Evolutionary conservation across 805 yeast genomes (phyloP), one percentile per base, ranked within the genome.

Genomic region (Starmerella vaccinii): DNA sequence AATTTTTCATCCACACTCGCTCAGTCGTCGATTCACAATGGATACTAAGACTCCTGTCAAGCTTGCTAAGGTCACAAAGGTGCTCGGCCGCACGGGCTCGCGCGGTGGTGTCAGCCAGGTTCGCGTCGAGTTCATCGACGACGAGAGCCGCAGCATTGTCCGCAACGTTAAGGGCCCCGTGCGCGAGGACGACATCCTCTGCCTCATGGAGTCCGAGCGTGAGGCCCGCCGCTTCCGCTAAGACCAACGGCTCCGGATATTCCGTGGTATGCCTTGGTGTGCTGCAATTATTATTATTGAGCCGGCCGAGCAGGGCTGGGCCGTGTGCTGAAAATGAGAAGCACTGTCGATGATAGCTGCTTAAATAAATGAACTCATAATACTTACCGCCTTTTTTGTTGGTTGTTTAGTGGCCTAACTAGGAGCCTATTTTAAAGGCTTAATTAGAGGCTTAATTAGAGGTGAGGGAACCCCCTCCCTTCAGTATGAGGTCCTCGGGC

Each of bases 81-180:
- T 90, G 75, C 82, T 90, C 76, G 97, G 97, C 75, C 90, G 98
- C 79, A 90, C 98, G 83, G 98, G 98, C 74, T 90, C 98, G 74
- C 90, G 97, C 80, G 97, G 97, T 84, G 96, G 96, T 81, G 95
- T 86, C 76, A 86, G 95, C 77, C 95, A 86, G 77, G 95, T 87
- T 76, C 86, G 95, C 76, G 95, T 86, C 70, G 95, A 86, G 76
- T 87, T 86, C 82, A 78, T 86, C 72, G 95, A 87, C 70, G 95
- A 87, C 74, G 78, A 89, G 70, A 78, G 92, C 75, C 84, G 95
- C 81, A 83, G 92, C 70, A 86, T 86, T 68, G 94, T 86, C 80
- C 85, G 95, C 82, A 86, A 86, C 82, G 95, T 86, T 75, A 86
- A 86, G 76, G 95, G 95, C 71, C 95, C 95, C 73, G 95, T 86